Conservation (phyloP, 805 yeast species). For the Candida nemodendra region DNA sequence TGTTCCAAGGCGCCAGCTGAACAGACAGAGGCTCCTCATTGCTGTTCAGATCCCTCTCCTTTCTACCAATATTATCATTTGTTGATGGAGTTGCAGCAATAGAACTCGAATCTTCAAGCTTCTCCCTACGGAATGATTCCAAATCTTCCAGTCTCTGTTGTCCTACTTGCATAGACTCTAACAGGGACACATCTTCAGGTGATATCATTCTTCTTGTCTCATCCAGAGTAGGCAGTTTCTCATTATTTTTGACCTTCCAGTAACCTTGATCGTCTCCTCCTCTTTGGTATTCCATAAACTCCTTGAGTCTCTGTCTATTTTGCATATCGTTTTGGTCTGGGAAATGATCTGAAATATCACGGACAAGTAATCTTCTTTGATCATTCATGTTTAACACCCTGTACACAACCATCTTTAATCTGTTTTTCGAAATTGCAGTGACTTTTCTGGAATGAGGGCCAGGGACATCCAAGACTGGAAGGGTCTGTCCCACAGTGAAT, state of each 20-base stretch:
- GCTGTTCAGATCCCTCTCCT: slow-evolving; percentile 34
- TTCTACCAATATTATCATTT: slow-evolving; percentile 12
- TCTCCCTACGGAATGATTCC: slow-evolving; percentile 48
- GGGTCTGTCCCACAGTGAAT: slow-evolving; percentile 87
- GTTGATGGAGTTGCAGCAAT: slow-evolving; percentile 7
- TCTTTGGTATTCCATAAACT: slow-evolving; percentile 96
- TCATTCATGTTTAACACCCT: slow-evolving; percentile 78
- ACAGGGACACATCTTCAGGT: slow-evolving; percentile 85
- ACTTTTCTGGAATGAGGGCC: slow-evolving; percentile 97
- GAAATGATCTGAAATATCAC: slow-evolving; percentile 86
- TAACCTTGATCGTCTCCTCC: slow-evolving; percentile 91
- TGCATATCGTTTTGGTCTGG: slow-evolving; percentile 98
- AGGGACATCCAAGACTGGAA: slow-evolving; percentile 93
- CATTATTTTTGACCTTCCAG: slow-evolving; percentile 82
- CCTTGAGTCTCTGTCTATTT: slow-evolving; percentile 90
- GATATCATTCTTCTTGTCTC: slow-evolving; percentile 77
- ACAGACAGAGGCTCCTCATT: slow-evolving; percentile 69
- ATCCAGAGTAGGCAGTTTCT: slow-evolving; percentile 69
- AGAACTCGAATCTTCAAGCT: slow-evolving; percentile 26
- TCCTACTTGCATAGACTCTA: slow-evolving; percentile 94
- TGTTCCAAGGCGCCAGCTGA: slow-evolving; percentile 91
- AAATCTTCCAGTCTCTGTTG: slow-evolving; percentile 83
- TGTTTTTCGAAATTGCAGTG: slow-evolving; percentile 85
- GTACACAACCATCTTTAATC: slow-evolving; percentile 90
- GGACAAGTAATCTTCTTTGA: slow-evolving; percentile 72